phyloP scores from a whole-genome alignment of 257 asterid species.

The Solanum acaule region DNA sequence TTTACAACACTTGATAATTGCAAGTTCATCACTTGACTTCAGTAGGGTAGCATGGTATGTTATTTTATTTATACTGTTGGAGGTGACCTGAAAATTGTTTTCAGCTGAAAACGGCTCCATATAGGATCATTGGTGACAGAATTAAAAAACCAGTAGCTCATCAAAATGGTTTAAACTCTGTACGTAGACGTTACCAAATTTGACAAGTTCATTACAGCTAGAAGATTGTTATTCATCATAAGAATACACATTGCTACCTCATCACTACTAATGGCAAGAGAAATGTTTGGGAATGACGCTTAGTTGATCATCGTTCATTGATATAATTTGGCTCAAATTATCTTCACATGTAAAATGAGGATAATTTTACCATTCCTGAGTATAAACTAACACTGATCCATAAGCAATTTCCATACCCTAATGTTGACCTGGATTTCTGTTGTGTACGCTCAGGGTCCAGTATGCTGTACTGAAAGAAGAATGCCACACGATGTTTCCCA shows the following conservation, averaged over 20 bases:
- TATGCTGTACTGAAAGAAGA: constrained; percentile 72
- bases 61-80: neutral
- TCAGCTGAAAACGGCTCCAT: neutral
- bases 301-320: neutral
- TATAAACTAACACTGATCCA: neutral
- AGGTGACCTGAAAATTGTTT: neutral
- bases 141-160: neutral
- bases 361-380: neutral
- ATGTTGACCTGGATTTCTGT: constrained; percentile 3
- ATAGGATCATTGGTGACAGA: neutral
- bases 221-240: neutral
- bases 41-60: neutral
- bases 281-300: neutral
- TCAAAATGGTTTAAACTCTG: neutral
- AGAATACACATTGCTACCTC: neutral
- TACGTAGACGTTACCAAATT: neutral
- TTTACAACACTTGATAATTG: neutral
- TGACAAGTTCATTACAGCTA: neutral
- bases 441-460: constrained; percentile 44
- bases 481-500: constrained; percentile 73
- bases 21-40: neutral
- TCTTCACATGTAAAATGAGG: neutral
- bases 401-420: neutral
- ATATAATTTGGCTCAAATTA: neutral
- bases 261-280: neutral